Evolutionary conservation across 805 yeast species (phyloP).

Genomic region (Wickerhamomyces canadensis): DNA sequence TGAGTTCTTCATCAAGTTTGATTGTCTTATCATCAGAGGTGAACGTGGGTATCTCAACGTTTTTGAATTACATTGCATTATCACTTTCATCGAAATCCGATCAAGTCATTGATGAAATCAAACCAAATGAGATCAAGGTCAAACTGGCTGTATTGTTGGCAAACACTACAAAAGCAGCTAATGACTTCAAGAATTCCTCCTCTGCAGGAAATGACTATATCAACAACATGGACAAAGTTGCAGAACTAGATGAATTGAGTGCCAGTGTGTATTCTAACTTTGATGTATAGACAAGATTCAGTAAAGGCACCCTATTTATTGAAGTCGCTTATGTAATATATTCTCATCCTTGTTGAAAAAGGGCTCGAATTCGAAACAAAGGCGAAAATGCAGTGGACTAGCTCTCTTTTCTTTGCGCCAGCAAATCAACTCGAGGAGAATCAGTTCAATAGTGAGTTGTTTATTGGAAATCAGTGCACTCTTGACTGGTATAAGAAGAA

Average conservation of each 20-base stretch:
- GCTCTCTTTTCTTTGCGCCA: too few relatives aligned
- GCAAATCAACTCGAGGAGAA: too few relatives aligned
- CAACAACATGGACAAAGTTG: constrained; percentile 40
- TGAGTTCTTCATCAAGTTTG: constrained; percentile 31
- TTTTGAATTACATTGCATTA: constrained; percentile 26
- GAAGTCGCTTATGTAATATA: too few relatives aligned
- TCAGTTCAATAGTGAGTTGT: too few relatives aligned
- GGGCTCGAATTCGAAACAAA: too few relatives aligned
- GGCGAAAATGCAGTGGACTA: too few relatives aligned
- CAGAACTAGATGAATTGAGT: constrained; percentile 78
- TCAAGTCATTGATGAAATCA: constrained; percentile 12
- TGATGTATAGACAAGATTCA: constrained; percentile 11
- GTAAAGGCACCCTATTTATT: too few relatives aligned
- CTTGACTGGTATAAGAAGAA: too few relatives aligned
- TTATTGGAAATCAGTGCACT: too few relatives aligned
- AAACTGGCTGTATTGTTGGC: constrained; percentile 72
- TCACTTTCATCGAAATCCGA: constrained; percentile 6
- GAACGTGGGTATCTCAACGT: constrained; percentile 29
- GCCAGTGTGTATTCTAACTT: constrained; percentile 88
- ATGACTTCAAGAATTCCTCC: constrained; percentile 40
- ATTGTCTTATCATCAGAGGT: constrained; percentile 32
- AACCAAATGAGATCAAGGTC: constrained; percentile 25
- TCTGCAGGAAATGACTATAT: constrained; percentile 35
- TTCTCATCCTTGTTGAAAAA: too few relatives aligned
- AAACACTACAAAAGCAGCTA: constrained; percentile 60